Evolutionary conservation across 768 basidiomycete species (phyloP), one percentile per base, ranked within the genome.

Genomic region (Xanthoconium stramineum): DNA sequence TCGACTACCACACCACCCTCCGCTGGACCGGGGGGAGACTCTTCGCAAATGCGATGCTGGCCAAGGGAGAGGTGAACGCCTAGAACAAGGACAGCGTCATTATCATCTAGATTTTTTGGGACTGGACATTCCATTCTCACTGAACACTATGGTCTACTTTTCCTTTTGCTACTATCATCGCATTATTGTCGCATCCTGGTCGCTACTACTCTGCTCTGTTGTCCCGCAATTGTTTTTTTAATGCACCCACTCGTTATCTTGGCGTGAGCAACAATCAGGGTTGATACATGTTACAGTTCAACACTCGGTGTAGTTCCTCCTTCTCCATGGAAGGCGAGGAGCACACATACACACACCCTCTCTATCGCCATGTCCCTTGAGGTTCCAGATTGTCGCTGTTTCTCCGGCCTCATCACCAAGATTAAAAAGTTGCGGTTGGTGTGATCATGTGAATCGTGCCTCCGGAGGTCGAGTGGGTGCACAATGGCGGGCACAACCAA

Each of bases 21-120:
- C 39, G 57, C 71, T 61, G 68, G 66, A 49, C 55, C 68, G 50
- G 65, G 54, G 60, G 63, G 49, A 53, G 58, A 59, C 32, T 29
- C 62, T 50, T 62, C 69, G n/a, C 72, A 74, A 19, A 28, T 57
- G 49, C 58, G 59, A 0, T 72, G 67, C 52, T 69, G 71, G 68
- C 5, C 60, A 29, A 57, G 63, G 37, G 69, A 69, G 36, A 65
- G 58, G 42, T 64, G 51, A 33, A 49, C 47, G 1, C 38, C 42
- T 58, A 58, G 54, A 60, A 52, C 19, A 38, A 52, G 19, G 50
- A 60, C 47, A 37, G 24, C 30, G 28, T 56, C 50, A 30, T 47
- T 37, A 35, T 47, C 37, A 33, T 2, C 32, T 64, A 63, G 59
- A 63, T 53, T 53, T 52, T 59, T 56, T 6, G 53, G 55, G 52